Evolutionary conservation across 495 filamentous ascomycete species (phyloP).

Genomic region (Podospora bellae-mahoneyi): DNA sequence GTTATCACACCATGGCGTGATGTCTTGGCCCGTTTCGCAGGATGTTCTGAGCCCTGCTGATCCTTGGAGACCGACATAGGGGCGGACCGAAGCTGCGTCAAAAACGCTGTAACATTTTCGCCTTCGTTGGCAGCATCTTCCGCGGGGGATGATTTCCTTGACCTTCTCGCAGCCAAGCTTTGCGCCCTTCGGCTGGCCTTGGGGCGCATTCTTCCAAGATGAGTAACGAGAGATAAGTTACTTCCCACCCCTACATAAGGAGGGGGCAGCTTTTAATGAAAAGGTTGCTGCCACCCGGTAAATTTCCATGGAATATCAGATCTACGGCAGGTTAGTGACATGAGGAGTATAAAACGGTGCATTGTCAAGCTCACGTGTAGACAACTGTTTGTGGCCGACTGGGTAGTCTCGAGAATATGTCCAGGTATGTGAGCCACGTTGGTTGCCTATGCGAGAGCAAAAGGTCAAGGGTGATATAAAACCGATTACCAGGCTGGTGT

Average conservation of each 20-base stretch:
- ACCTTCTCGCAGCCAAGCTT: background rate
- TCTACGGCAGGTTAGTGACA: background rate
- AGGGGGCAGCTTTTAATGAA: background rate
- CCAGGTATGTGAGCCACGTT: background rate
- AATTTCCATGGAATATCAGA: background rate
- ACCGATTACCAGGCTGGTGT: background rate
- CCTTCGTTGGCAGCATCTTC: background rate
- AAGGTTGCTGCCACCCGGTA: no score
- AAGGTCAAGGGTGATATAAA: background rate
- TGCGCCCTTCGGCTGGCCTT: conserved; percentile 1
- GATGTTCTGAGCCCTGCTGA: conserved; percentile 3
- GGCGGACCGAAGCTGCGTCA: conserved; percentile 18
- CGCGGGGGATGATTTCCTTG: background rate
- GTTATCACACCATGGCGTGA: conserved; percentile 18
- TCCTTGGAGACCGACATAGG: background rate
- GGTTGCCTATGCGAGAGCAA: background rate
- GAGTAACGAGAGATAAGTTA: background rate
- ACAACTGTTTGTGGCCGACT: background rate
- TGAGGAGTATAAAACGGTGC: background rate
- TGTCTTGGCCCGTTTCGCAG: conserved; percentile 26
- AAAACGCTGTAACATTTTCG: conserved; percentile 20
- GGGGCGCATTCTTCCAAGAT: background rate
- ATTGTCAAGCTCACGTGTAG: background rate
- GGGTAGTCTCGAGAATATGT: background rate
- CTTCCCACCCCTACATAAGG: background rate